These are phyloP conservation scores for Nannizzia gypsea DNA, from an alignment of 2,329 filamentous ascomycete species.

Conservation along the genomic window DNA sequence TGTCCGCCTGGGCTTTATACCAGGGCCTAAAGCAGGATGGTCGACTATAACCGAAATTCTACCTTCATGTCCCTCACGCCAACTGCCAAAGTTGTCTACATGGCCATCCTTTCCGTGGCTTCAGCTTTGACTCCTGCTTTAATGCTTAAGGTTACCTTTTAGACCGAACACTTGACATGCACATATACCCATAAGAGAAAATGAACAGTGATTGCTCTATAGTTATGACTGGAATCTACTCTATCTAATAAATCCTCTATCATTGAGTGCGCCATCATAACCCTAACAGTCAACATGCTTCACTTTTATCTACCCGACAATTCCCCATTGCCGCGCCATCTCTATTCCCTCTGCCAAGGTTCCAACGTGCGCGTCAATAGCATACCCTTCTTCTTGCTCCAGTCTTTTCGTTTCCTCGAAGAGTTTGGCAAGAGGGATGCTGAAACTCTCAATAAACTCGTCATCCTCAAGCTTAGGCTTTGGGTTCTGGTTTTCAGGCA, in stretches of 20 bases:
- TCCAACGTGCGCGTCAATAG: constrained; percentile 67
- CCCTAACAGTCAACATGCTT: not conserved
- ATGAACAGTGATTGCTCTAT: not conserved
- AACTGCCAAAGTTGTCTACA: too few species aligned
- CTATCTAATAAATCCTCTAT: not conserved
- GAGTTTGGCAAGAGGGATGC: constrained; percentile 50
- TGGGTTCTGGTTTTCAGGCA: constrained; percentile 57
- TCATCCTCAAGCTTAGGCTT: constrained; percentile 62
- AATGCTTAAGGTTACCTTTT: not conserved
- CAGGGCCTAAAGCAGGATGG: constrained; percentile 39
- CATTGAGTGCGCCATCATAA: too few species aligned
- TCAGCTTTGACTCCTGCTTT: too few species aligned
- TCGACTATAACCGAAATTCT: constrained; percentile 24
- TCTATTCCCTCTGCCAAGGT: constrained; percentile 70
- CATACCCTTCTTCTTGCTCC: constrained; percentile 55
- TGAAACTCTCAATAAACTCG: constrained; percentile 73
- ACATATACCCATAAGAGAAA: not conserved
- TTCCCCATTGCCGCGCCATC: constrained; percentile 45
- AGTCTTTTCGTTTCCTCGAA: constrained; percentile 56
- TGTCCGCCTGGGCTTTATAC: constrained; percentile 46
- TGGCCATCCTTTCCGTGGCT: too few species aligned
- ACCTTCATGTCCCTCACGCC: too few species aligned
- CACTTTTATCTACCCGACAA: constrained; percentile 12
- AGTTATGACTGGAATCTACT: not conserved
- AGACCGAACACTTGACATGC: too few species aligned